A percentile compares a stretch with the other conserved stretches of the same genome.
These are phyloP conservation scores for Clavispora carvajalis DNA, from an alignment of 805 yeast genomes.

Conservation along the genomic window DNA sequence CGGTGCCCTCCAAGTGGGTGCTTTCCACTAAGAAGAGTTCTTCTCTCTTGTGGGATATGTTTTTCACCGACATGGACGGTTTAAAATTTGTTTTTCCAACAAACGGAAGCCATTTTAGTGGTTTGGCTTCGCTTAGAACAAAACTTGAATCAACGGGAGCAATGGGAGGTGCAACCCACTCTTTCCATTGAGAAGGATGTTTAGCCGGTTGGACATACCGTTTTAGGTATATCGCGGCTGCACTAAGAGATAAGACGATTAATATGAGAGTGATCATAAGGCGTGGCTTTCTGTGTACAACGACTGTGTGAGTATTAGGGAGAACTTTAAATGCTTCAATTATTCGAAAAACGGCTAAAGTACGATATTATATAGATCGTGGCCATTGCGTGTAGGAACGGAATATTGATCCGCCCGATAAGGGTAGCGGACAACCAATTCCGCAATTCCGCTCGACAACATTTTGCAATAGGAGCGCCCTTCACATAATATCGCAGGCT, in stretches of 20 bases:
- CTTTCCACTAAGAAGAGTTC: slow-evolving; percentile 62
- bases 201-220: not conserved
- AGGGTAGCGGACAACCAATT: too few species aligned
- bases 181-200: not conserved
- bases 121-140: slow-evolving; percentile 40
- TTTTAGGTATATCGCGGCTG: not conserved
- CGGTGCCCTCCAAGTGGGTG: slow-evolving; percentile 46
- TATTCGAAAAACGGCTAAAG: not conserved
- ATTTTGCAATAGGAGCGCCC: too few species aligned
- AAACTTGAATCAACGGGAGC: slow-evolving; percentile 8
- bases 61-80: slow-evolving; percentile 30
- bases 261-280: not conserved
- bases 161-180: not conserved
- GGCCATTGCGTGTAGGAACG: too few species aligned
- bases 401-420: too few species aligned
- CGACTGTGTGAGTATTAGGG: too few species aligned
- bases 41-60: slow-evolving; percentile 30
- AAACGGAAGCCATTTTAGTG: slow-evolving; percentile 34
- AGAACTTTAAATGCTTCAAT: too few species aligned
- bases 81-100: slow-evolving; percentile 31
- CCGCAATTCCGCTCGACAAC: too few species aligned
- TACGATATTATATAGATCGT: too few species aligned
- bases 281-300: not conserved
- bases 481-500: too few species aligned
- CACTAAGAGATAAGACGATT: not conserved